Evolutionary conservation across 345 rosid species (phyloP).

Genomic region (Physaria fendleri): DNA sequence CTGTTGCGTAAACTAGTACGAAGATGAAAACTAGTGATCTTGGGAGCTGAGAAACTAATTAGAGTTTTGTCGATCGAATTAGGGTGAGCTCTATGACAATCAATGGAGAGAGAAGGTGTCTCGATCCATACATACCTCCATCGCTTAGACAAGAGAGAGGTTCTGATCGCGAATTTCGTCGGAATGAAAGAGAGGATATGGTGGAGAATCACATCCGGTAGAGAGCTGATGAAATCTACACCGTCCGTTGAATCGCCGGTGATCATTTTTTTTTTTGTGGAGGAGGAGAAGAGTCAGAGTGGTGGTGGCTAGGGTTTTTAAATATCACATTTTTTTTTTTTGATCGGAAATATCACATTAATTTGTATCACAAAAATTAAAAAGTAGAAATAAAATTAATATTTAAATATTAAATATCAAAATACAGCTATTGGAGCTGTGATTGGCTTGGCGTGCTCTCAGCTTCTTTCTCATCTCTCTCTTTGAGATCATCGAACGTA

Average conservation of each 20-base stretch:
- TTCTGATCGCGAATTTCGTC: constrained; percentile 23
- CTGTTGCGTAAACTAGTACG: constrained; percentile 1
- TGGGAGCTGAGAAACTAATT: constrained; percentile 7
- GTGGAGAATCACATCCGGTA: constrained; percentile 23
- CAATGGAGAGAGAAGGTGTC: constrained; percentile 24
- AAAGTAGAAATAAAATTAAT: no score
- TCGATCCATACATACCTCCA: constrained; percentile 26
- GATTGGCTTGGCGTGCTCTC: constrained; percentile 19
- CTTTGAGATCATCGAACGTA: constrained; percentile 24
- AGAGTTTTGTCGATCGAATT: constrained; percentile 22
- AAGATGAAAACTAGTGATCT: constrained; percentile 18
- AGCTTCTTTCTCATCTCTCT: constrained; percentile 7
- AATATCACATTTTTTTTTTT: no score
- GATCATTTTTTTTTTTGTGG: not conserved
- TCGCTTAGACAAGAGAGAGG: constrained; percentile 21
- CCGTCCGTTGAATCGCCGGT: constrained; percentile 2
- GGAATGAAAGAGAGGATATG: constrained; percentile 25
- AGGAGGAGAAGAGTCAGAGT: not conserved
- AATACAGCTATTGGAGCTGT: constrained; percentile 22
- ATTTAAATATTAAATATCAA: not conserved
- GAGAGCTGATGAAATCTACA: constrained; percentile 21
- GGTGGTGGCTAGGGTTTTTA: not conserved
- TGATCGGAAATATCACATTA: no score
- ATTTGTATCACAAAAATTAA: not conserved
- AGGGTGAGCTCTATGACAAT: constrained; percentile 4